A percentile compares a stretch with the other conserved stretches of the same genome.
Conservation (phyloP, 441 rosid genomes). For the Metrosideros polymorpha region DNA sequence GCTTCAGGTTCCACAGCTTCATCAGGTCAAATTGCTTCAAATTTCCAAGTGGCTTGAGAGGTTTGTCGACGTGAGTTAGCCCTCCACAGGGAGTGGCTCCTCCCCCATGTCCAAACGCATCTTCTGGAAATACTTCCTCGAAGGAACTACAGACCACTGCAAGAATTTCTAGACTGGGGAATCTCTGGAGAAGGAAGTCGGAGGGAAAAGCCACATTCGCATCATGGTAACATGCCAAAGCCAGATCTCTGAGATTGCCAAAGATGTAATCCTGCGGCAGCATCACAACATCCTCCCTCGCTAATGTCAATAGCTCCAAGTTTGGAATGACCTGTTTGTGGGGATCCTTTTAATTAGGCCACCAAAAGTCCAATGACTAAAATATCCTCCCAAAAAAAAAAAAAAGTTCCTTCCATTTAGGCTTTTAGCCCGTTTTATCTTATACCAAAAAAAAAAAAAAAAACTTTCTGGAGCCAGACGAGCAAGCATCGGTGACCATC, state of each 20-base stretch:
- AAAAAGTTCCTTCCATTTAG: no score
- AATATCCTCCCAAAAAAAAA: background rate
- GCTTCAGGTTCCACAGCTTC: background rate
- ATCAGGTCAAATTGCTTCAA: background rate
- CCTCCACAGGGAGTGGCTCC: background rate
- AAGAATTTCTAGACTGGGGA: background rate
- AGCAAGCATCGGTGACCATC: no score
- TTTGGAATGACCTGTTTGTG: background rate
- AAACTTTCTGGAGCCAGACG: background rate
- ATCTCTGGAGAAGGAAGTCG: background rate
- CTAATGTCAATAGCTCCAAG: background rate
- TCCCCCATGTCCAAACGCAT: background rate
- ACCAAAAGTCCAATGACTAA: no score
- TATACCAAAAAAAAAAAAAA: no score
- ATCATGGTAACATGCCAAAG: background rate
- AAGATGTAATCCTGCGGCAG: background rate
- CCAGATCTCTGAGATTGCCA: background rate
- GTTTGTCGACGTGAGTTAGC: background rate
- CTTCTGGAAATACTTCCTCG: background rate
- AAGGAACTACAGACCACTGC: background rate
- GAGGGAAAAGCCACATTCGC: background rate
- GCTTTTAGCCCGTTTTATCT: no score
- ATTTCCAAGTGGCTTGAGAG: no score
- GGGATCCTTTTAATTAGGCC: background rate
- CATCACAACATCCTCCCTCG: background rate